Evolutionary conservation across 345 rosid genomes (phyloP).

Genomic region (Eutrema yunnanense): DNA sequence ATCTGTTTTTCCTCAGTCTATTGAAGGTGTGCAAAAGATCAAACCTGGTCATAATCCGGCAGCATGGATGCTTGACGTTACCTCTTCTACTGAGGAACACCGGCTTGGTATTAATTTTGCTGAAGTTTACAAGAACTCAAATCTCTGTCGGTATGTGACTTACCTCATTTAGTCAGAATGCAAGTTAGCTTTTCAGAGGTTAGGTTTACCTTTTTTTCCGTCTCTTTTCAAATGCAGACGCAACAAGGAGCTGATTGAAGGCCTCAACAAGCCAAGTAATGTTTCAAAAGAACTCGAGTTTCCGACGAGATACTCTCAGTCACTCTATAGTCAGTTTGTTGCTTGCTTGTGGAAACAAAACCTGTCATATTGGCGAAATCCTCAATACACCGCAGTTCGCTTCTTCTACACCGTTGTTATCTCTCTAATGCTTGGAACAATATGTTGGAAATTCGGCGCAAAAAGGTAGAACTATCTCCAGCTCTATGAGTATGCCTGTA

Average conservation of each 20-base stretch:
- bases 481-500: background rate
- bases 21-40: slow-evolving; percentile 85
- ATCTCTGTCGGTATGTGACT: slow-evolving; percentile 59
- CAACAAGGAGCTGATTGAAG: slow-evolving; percentile 67
- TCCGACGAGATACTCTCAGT: slow-evolving; percentile 74
- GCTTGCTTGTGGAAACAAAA: slow-evolving; percentile 98
- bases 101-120: slow-evolving; percentile 83
- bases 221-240: slow-evolving; percentile 39
- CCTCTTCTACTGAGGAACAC: slow-evolving; percentile 66
- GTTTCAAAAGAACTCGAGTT: slow-evolving; percentile 64
- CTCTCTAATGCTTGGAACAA: slow-evolving; percentile 92
- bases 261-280: slow-evolving; percentile 66
- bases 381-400: slow-evolving; percentile 95
- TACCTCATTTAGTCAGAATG: background rate
- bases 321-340: slow-evolving; percentile 66
- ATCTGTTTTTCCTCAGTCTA: slow-evolving; percentile 40
- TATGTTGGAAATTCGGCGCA: slow-evolving; percentile 92
- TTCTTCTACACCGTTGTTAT: slow-evolving; percentile 91
- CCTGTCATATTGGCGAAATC: slow-evolving; percentile 91
- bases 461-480: slow-evolving; percentile 44
- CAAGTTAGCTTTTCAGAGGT: background rate
- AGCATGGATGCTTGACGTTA: slow-evolving; percentile 98
- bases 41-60: slow-evolving; percentile 84
- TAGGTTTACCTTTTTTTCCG: slow-evolving; percentile 7
- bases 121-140: slow-evolving; percentile 69